A percentile compares a stretch with the other conserved stretches of the same genome.
These are phyloP conservation scores for Hyparrhenia diplandra DNA, from an alignment of 176 grass and related monocot species.

Conservation along the genomic window DNA sequence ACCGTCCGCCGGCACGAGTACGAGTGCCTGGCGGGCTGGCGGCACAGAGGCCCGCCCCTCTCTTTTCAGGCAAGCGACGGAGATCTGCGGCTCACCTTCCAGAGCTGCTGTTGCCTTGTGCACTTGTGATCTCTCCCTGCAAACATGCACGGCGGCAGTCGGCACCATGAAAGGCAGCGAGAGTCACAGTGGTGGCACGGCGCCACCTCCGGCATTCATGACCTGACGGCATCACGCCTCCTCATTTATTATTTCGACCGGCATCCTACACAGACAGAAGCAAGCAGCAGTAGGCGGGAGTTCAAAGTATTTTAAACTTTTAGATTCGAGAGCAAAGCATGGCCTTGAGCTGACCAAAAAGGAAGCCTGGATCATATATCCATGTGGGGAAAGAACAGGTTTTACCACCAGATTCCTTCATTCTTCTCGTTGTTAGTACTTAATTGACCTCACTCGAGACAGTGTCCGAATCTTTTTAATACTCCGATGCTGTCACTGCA, in stretches of 20 bases:
- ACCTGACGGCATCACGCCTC: slow-evolving; percentile 36
- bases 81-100: slow-evolving; percentile 30
- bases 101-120: not conserved
- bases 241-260: slow-evolving; percentile 28
- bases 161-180: not conserved
- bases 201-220: slow-evolving; percentile 36
- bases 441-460: not conserved
- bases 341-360: slow-evolving; percentile 25
- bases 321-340: not conserved
- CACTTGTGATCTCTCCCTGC: not conserved
- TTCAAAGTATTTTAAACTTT: slow-evolving; percentile 22
- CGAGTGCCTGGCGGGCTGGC: not conserved
- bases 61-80: slow-evolving; percentile 19
- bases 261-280: not conserved
- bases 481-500: not conserved
- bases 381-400: slow-evolving; percentile 33
- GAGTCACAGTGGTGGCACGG: not conserved
- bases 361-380: slow-evolving; percentile 14
- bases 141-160: not conserved
- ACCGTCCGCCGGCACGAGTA: slow-evolving; percentile 11
- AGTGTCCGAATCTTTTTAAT: not conserved
- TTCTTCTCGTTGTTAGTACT: slow-evolving; percentile 45
- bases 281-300: not conserved
- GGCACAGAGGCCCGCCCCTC: not conserved
- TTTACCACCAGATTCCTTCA: slow-evolving; percentile 43